phyloP scores from a whole-genome alignment of 2,329 filamentous ascomycete species.

The Pseudopyrenochaeta lycopersici region DNA sequence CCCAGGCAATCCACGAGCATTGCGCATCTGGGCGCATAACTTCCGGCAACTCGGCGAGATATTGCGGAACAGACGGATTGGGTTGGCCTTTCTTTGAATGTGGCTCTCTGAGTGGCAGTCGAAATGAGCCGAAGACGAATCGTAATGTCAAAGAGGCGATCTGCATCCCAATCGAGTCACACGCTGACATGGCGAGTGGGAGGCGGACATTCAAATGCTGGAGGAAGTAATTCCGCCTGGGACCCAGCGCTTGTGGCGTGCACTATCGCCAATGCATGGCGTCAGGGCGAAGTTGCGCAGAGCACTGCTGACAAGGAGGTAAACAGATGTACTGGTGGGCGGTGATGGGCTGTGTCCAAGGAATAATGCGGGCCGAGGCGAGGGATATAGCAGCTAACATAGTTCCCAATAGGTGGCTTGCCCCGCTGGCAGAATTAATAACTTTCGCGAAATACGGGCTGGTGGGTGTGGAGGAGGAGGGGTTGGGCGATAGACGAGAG shows the following conservation, averaged over 20 bases:
- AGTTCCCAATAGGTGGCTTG: no score
- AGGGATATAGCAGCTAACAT: not conserved
- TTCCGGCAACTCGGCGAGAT: not conserved
- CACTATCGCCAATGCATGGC: not conserved
- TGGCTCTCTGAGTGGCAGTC: no score
- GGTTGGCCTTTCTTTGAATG: no score
- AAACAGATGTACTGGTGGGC: not conserved
- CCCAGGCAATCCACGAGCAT: no score
- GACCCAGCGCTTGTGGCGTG: constrained; percentile 8
- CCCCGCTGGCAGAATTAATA: no score
- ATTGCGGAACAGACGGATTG: not conserved
- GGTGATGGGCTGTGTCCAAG: not conserved
- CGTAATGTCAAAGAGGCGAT: constrained; percentile 5
- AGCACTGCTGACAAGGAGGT: not conserved
- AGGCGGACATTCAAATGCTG: not conserved
- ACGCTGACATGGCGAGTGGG: constrained; percentile 7
- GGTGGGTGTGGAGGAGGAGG: not conserved
- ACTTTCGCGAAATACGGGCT: not conserved
- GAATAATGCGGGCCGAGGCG: not conserved
- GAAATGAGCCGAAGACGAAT: no score
- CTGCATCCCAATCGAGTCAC: constrained; percentile 8
- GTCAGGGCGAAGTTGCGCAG: not conserved
- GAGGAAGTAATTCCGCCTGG: constrained; percentile 1
- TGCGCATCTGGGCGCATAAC: no score
- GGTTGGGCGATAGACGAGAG: constrained; percentile 14